Evolutionary conservation across 495 filamentous ascomycete genomes (phyloP).

Genomic region (Clavariopsis aquatica): DNA sequence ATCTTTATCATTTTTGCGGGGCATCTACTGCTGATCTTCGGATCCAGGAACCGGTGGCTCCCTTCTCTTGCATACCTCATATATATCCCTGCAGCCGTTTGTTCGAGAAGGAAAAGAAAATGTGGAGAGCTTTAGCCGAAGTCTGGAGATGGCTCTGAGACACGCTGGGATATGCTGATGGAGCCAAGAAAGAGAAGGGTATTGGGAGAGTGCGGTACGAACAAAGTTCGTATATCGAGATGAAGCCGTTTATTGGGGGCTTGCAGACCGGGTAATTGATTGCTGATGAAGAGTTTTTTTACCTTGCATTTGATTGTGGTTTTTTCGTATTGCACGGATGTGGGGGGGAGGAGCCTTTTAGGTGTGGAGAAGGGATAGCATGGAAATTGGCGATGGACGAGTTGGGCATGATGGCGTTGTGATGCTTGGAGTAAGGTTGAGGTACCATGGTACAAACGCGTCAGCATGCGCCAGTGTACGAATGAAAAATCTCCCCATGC

Average conservation of each 20-base stretch:
- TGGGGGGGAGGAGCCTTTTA: neutral
- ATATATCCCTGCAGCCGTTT: neutral
- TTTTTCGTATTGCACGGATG: neutral
- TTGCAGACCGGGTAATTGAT: slow-evolving; percentile 17
- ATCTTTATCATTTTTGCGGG: neutral
- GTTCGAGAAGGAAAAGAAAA: neutral
- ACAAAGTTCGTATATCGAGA: neutral
- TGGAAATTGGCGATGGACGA: too few relatives aligned
- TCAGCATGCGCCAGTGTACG: neutral
- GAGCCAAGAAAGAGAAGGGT: neutral
- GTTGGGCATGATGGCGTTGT: neutral
- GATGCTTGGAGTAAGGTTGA: neutral
- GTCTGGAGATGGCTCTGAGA: neutral
- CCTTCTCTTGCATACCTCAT: neutral
- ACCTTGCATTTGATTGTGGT: neutral
- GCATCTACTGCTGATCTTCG: neutral
- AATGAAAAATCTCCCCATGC: neutral
- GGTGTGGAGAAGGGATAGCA: neutral
- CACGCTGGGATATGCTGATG: neutral
- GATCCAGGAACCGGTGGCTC: neutral
- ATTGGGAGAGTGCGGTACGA: neutral
- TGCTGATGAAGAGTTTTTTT: neutral
- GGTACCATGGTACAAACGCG: neutral
- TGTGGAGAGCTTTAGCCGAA: neutral
- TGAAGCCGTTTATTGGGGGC: neutral